A percentile compares a stretch with the other conserved stretches of the same genome.
phyloP scores from a whole-genome alignment of 2,329 filamentous ascomycete species.

The Fusarium napiforme region DNA sequence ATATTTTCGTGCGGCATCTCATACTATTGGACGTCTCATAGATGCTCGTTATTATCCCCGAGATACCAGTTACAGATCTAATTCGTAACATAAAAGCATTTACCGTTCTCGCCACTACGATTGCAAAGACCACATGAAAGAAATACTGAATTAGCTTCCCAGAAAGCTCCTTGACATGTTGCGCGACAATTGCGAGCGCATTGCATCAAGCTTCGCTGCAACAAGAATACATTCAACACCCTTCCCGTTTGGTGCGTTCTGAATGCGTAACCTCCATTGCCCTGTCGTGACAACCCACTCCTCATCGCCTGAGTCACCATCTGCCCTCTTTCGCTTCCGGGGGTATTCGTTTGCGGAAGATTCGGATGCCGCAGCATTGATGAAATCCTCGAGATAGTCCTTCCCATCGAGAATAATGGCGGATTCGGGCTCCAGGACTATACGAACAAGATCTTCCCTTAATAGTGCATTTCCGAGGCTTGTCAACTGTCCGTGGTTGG shows the following conservation, averaged over 20 bases:
- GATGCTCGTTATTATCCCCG: neutral
- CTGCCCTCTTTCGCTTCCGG: constrained; percentile 59
- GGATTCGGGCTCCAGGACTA: constrained; percentile 69
- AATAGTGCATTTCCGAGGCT: constrained; percentile 76
- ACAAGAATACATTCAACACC: constrained; percentile 77
- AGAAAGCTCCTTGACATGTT: constrained; percentile 76
- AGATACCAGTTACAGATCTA: neutral
- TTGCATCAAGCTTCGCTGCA: constrained; percentile 80
- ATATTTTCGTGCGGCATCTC: neutral
- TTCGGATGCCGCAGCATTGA: constrained; percentile 44
- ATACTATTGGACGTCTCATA: neutral
- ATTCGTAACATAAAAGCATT: neutral
- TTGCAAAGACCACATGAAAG: neutral
- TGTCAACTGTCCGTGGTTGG: constrained; percentile 67
- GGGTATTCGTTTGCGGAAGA: constrained; percentile 48
- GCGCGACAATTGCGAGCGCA: constrained; percentile 71
- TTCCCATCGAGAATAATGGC: constrained; percentile 69
- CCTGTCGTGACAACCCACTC: constrained; percentile 74
- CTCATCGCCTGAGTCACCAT: constrained; percentile 49
- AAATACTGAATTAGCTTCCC: constrained; percentile 28
- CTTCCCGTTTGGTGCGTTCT: constrained; percentile 61
- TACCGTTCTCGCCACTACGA: neutral
- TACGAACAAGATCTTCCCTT: constrained; percentile 75
- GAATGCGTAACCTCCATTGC: constrained; percentile 78
- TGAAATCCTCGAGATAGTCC: constrained; percentile 49